A percentile compares a stretch with the other conserved stretches of the same genome.
These are phyloP conservation scores for Neopestalotiopsis clavispora DNA, from an alignment of 2,329 filamentous ascomycete species.

Conservation along the genomic window DNA sequence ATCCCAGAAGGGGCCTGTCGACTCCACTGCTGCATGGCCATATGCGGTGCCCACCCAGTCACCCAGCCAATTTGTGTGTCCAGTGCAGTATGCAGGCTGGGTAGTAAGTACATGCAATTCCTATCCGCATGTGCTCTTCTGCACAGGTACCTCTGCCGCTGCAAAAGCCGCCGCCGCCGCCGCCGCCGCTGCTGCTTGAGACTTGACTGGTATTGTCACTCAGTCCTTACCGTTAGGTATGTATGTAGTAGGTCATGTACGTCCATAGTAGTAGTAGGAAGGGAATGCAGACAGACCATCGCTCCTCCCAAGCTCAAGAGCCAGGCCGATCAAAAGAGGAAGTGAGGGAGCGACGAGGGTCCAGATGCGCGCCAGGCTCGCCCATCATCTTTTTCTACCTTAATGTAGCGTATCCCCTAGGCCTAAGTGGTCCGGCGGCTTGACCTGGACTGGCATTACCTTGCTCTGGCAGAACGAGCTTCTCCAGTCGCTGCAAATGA, in stretches of 20 bases:
- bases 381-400: background rate
- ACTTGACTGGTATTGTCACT: background rate
- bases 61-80: background rate
- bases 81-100: background rate
- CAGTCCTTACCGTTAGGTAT: background rate
- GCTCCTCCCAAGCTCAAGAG: background rate
- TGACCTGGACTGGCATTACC: slow-evolving; percentile 9
- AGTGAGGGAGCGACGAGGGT: slow-evolving; percentile 10
- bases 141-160: background rate
- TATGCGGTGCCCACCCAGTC: slow-evolving; percentile 1
- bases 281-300: background rate
- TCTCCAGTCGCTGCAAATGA: slow-evolving; percentile 21
- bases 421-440: slow-evolving; percentile 1
- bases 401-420: background rate
- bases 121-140: background rate
- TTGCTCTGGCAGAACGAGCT: slow-evolving; percentile 3
- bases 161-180: no score
- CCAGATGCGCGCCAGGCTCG: slow-evolving; percentile 7
- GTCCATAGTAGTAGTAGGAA: background rate
- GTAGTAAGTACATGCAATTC: background rate
- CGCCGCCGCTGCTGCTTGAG: no score
- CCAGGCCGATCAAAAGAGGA: background rate
- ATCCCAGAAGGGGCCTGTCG: slow-evolving; percentile 1
- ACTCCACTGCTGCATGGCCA: background rate
- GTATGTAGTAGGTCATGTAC: background rate